Evolutionary conservation across 163 green algal genomes (phyloP), one percentile per base, ranked within the genome.

Genomic region (Chlamydomonas reinhardtii): DNA sequence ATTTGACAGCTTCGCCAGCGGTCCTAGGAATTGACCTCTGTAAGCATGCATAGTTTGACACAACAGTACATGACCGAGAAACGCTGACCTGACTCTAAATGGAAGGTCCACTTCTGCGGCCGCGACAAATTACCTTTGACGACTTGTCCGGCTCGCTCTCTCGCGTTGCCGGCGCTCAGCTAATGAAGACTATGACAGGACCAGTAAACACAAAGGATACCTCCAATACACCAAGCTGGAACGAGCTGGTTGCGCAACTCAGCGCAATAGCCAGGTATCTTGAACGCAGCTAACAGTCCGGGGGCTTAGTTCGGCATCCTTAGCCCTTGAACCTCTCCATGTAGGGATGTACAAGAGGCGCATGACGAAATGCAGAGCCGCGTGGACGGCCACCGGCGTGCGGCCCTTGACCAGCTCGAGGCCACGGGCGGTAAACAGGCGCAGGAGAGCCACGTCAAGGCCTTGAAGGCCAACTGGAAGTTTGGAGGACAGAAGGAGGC

Each of bases 381-480:
- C 56, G 25, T 79, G 19, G 80, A 86, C 27, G 69, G 1, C 1
- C 54, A 66, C 70, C 43, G 15, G 6, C 68, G 4, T 1, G 61
- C 15, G 31, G 80, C 61, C 0, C 31, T 61, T 22, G 80, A 86
- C 12, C 73, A 79, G 70, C 69, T 86, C 1, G 80, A 79, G 34
- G 56, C 69, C 24, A 86, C 70, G 4, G 80, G 80, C 15, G 80
- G 80, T 0, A 70, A 27, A 34, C 69, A 73, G 64, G 69, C 80
- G 12, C 48, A 80, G 12, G 69, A 79, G 68, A 86, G 32, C 54
- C 80, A 86, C 56, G 32, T 86, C 8, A 62, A 61, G 24, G 56
- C 68, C 17, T 70, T 74, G 24, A 86, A 86, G 56, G 70, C 69
- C 24, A 86, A 73, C 70, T 86, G 69, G 80, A 86, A 86, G 14